Base-by-base conservation (phyloP, 2,329 filamentous ascomycete species). In the Cryphonectria japonica region DNA sequence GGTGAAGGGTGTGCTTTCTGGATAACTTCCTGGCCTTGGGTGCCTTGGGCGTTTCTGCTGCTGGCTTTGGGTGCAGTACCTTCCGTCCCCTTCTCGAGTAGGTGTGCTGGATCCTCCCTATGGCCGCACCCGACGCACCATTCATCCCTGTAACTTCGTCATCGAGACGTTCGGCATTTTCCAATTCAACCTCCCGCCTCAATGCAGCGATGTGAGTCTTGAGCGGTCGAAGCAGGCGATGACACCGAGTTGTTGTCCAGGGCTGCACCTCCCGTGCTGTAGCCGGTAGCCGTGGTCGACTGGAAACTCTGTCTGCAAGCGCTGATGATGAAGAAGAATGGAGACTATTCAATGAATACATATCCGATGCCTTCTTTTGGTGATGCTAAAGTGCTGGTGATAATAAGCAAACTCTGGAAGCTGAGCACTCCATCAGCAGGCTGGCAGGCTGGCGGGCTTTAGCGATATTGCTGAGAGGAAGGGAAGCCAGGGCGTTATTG, bases 231-330 rank as follows among this genome's bases (percentile, higher is more conserved):
- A 87, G 79, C 7, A 86, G 75, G 2, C 84, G 80, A 64, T 83
- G 81, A 61, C 85, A 87, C 69, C 84, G 78, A 66, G 83, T 80
- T 6, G 85, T 82, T 5, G 83, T 86, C 85, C 85, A 87, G 16
- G 78, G 78, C 61, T 80, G 80, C 22, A 60, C 65, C 29, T 73
- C 71, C 13, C 67, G 54, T 8, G 59, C 11, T 37, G 69, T 13
- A n/a, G 64, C 34, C 3, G 59, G 16, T 43, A 32, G 66, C 26
- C 32, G 59, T 64, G 37, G 54, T 29, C 52, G 52, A 14, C 3
- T 26, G n/a, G 26, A 63, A 26, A 46, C 50, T 19, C 65, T 19
- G 16, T 46, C 41, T 43, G 22, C 26, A 26, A 50, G 63, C 69
- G 39, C 29, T 69, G 32, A 65, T n/a, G 62, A 34, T 46, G 16